Evolutionary conservation across 192 early-diverging fungal species (phyloP).

Genomic region (Backusella parvicylindrica): DNA sequence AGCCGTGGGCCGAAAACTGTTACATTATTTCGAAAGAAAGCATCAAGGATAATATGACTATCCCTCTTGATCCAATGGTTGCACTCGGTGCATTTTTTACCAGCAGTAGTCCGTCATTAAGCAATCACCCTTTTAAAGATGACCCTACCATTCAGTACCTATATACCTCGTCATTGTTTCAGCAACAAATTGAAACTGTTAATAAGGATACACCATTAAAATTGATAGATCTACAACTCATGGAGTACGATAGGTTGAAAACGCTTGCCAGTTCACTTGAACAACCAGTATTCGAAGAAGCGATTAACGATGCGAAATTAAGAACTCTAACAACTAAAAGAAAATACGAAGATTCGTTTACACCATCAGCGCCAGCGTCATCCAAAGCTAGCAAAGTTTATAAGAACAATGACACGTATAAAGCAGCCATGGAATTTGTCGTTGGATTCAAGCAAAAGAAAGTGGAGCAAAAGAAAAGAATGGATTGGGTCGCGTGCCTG

Average conservation of each 20-base stretch:
- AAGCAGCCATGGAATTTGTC: slow-evolving; percentile 7
- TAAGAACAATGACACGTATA: background rate
- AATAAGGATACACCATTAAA: no score
- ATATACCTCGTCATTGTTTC: no score
- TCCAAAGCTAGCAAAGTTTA: no score
- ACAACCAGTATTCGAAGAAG: background rate
- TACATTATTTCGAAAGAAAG: background rate
- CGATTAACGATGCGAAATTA: background rate
- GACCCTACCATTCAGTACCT: no score
- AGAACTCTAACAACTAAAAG: background rate
- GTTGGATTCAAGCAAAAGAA: slow-evolving; percentile 3
- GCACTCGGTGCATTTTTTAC: no score
- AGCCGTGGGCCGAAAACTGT: background rate
- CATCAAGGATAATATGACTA: no score
- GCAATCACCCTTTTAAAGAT: no score
- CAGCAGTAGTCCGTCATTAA: no score
- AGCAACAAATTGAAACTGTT: no score
- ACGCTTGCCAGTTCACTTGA: background rate
- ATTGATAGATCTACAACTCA: no score
- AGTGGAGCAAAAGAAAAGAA: background rate
- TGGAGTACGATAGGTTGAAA: background rate
- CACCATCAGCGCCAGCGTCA: no score
- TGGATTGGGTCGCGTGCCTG: background rate
- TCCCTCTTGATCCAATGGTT: no score
- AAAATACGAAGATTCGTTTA: background rate